Conservation (phyloP, 257 asterid genomes). For the Ophiorrhiza pumila region DNA sequence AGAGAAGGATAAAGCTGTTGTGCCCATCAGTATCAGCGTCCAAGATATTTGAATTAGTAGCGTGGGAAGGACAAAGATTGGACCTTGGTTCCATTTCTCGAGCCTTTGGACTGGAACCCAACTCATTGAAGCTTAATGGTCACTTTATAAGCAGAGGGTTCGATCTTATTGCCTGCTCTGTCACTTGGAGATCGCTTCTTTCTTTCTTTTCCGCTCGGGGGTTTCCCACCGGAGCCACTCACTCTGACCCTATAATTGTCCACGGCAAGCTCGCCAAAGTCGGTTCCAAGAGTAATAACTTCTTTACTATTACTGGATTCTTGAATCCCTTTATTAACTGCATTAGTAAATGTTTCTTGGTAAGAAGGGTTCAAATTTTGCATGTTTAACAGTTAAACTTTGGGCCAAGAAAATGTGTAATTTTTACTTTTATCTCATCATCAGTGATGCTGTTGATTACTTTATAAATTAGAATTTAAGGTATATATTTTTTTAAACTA, state of each 20-base stretch:
- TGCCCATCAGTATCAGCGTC: slow-evolving; percentile 50
- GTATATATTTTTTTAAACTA: too few relatives aligned
- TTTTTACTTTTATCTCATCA: too few relatives aligned
- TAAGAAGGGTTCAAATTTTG: too few relatives aligned
- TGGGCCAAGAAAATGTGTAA: too few relatives aligned
- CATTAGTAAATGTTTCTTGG: too few relatives aligned
- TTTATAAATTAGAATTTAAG: too few relatives aligned
- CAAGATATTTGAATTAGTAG: slow-evolving; percentile 40
- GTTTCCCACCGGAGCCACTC: slow-evolving; percentile 55
- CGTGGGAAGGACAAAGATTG: slow-evolving; percentile 55
- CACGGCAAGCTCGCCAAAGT: slow-evolving; percentile 58
- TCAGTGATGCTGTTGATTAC: too few relatives aligned
- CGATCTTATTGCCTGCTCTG: slow-evolving; percentile 72
- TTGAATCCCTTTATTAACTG: not conserved
- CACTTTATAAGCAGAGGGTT: slow-evolving; percentile 80
- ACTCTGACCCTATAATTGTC: slow-evolving; percentile 55
- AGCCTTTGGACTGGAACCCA: slow-evolving; percentile 74
- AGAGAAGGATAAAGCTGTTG: slow-evolving; percentile 41
- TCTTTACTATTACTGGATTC: not conserved
- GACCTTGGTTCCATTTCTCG: slow-evolving; percentile 74
- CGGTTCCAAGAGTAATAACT: slow-evolving; percentile 56
- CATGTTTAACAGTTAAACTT: too few relatives aligned
- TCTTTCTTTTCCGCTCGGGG: slow-evolving; percentile 72
- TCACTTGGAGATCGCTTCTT: slow-evolving; percentile 83
- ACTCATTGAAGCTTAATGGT: slow-evolving; percentile 67